Evolutionary conservation across 768 basidiomycete genomes (phyloP).

Genomic region (Sistotremastrum niveocremeum): DNA sequence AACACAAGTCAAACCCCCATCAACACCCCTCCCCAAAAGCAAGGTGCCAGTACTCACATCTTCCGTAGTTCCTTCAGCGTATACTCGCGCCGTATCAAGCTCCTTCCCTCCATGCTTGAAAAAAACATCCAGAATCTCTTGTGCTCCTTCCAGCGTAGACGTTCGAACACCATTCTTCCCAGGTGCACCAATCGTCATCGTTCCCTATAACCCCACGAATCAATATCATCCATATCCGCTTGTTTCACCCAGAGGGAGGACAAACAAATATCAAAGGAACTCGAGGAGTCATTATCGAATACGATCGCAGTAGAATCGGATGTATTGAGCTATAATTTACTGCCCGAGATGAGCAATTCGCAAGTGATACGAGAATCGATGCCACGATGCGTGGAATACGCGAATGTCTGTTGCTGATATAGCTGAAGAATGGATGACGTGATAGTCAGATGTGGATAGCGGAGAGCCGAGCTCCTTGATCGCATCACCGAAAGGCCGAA

Average conservation of each 20-base stretch:
- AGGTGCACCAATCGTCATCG: slow-evolving; percentile 31
- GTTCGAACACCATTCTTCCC: slow-evolving; percentile 29
- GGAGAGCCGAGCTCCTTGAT: too few relatives aligned
- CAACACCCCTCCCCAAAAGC: background rate
- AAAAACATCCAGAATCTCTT: slow-evolving; percentile 33
- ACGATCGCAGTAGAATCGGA: too few relatives aligned
- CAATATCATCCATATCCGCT: background rate
- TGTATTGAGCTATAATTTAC: too few relatives aligned
- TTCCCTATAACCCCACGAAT: slow-evolving; percentile 22
- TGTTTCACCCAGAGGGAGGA: background rate
- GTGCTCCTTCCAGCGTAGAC: slow-evolving; percentile 21
- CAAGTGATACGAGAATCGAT: too few relatives aligned
- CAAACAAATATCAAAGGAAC: background rate
- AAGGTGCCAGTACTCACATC: slow-evolving; percentile 17
- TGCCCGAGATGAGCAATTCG: too few relatives aligned
- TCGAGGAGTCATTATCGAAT: too few relatives aligned
- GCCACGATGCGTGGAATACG: too few relatives aligned
- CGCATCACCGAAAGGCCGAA: too few relatives aligned
- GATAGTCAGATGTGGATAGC: too few relatives aligned
- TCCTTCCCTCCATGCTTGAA: slow-evolving; percentile 28
- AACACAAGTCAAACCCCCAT: background rate
- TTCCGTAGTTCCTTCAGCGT: slow-evolving; percentile 43
- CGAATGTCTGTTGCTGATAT: too few relatives aligned
- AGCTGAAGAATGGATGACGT: too few relatives aligned
- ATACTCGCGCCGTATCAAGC: slow-evolving; percentile 38